These are phyloP conservation scores for Venturia pyrina DNA, from an alignment of 2,329 filamentous ascomycete genomes.

Conservation along the genomic window DNA sequence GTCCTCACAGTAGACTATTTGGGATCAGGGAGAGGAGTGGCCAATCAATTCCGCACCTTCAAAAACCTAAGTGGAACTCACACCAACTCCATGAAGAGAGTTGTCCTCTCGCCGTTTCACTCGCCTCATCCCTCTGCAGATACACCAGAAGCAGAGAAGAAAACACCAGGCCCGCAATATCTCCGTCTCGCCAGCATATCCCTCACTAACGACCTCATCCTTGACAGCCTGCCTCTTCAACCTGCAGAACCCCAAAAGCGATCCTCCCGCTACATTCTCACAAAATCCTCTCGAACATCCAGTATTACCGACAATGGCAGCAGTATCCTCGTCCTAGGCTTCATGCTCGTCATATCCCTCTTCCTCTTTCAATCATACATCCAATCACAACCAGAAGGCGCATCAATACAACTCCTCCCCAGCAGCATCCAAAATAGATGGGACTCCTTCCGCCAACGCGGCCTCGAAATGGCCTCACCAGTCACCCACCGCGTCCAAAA, in stretches of 20 bases:
- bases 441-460: neutral
- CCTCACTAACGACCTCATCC: slow-evolving; percentile 66
- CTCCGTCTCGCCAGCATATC: slow-evolving; percentile 74
- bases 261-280: slow-evolving; percentile 58
- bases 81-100: slow-evolving; percentile 45
- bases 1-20: slow-evolving; percentile 59
- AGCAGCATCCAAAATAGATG: neutral
- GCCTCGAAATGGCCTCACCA: neutral
- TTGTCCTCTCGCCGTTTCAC: slow-evolving; percentile 36
- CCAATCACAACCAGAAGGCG: slow-evolving; percentile 26
- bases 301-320: slow-evolving; percentile 40
- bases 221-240: slow-evolving; percentile 66
- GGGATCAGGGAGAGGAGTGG: slow-evolving; percentile 31
- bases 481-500: neutral
- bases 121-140: slow-evolving; percentile 22
- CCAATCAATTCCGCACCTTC: slow-evolving; percentile 38
- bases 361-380: slow-evolving; percentile 41
- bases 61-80: slow-evolving; percentile 46
- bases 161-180: slow-evolving; percentile 39
- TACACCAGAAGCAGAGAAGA: slow-evolving; percentile 15
- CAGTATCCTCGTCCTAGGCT: slow-evolving; percentile 47
- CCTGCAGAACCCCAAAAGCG: slow-evolving; percentile 37
- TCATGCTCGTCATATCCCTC: slow-evolving; percentile 53
- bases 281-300: slow-evolving; percentile 21
- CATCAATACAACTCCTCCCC: slow-evolving; percentile 2